Evolutionary conservation across 352 stramenopile genomes (phyloP).

Genomic region (Aphanomyces stellatus): DNA sequence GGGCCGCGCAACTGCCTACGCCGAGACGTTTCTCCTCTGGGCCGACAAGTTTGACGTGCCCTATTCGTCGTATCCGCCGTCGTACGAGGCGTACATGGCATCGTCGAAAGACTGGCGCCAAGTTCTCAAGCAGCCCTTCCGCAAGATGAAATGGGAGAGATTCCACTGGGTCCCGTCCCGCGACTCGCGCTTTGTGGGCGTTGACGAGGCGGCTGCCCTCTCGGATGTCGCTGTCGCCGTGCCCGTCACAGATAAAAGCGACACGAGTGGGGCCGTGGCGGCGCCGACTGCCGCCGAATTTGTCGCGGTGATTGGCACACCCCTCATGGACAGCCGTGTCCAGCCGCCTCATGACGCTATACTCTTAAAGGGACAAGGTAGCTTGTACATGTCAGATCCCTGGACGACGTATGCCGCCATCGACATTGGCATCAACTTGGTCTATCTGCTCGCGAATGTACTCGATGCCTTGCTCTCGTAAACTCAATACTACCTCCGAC

Average conservation of each 20-base stretch:
- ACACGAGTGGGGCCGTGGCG: no score
- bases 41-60: neutral
- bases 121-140: neutral
- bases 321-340: neutral
- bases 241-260: no score
- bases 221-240: no score
- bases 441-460: no score
- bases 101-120: neutral
- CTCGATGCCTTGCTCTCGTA: no score
- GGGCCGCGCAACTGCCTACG: neutral
- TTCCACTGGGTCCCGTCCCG: neutral
- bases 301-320: neutral
- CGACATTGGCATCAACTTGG: no score
- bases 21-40: neutral
- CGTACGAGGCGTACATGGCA: neutral
- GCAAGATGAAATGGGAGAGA: neutral
- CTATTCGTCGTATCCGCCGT: neutral
- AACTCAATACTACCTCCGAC: no score
- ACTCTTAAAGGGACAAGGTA: no score
- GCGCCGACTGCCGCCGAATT: no score
- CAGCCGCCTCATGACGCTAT: no score
- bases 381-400: no score
- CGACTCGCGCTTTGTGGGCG: neutral
- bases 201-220: neutral
- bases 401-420: no score